Evolutionary conservation across 352 stramenopile species (phyloP), one percentile per base, ranked within the genome.

Genomic region (Phytophthora constricta): DNA sequence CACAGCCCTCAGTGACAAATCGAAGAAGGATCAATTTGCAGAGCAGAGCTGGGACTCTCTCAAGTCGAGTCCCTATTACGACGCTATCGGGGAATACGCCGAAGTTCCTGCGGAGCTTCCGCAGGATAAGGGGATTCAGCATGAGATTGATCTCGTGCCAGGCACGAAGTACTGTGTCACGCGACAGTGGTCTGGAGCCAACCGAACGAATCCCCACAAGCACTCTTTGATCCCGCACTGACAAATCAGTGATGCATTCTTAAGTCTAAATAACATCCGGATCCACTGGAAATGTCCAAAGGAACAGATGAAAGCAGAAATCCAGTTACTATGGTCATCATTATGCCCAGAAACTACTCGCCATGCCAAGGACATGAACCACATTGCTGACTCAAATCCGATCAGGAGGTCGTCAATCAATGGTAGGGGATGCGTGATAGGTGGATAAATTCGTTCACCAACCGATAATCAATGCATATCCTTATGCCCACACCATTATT

Each of bases 231-330:
- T 5, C 0, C 39, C 4, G 8, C 31, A 19, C 31, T 72, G 52
- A 42, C 63, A 72, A 5, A 72, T 34, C 0, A 61, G 13, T 0
- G 50, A 51, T 0, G 65, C 51, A 4, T 72, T 72, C 19, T 68
- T 68, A 0, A 68, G 52, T 1, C 65, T 58, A 9, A 65, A 64
- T 3, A 45, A 56, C 64, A 72, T 72, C 2, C 57, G 22, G 0
- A 53, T 4, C 57, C 51, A 68, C 22, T 73, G 37, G 14, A 73
- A 73, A 16, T 68, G 58, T 13, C 65, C 58, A 3, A 68, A 27
- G 1, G 65, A 58, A 7, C 58, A 68, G 20, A 73, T 61, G 46
- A 68, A 68, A 0, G 52, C 58, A 1, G 34, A 58, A 11, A 75
- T 58, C 1, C 14, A 0, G 10, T 61, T 59, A 0, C 61, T 55